Conservation (phyloP, 2,329 filamentous ascomycete species). For the Penicillium sp. region DNA sequence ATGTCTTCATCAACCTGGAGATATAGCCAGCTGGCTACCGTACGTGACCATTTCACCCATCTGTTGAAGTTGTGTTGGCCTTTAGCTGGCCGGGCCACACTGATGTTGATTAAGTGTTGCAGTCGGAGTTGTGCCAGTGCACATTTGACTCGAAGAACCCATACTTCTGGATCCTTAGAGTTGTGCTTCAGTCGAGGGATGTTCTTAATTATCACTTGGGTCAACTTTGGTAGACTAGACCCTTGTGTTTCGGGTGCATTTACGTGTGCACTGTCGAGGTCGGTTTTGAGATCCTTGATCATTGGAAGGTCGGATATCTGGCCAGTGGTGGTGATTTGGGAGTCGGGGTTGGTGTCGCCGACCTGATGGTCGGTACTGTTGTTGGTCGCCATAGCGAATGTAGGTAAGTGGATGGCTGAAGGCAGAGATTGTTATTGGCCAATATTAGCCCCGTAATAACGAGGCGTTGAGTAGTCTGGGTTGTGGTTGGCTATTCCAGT, state of each 20-base stretch:
- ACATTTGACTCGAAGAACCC: not conserved
- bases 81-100: not conserved
- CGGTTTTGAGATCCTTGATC: not conserved
- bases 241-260: not conserved
- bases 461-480: accelerated
- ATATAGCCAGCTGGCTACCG: not conserved
- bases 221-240: not conserved
- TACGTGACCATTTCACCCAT: not conserved
- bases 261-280: not conserved
- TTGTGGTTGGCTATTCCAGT: not conserved
- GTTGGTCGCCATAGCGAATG: not conserved
- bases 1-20: not conserved
- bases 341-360: not conserved
- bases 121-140: not conserved
- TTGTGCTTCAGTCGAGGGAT: not conserved
- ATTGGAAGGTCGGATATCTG: not conserved
- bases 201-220: not conserved
- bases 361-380: not conserved
- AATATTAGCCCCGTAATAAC: accelerated
- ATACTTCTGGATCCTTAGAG: not conserved
- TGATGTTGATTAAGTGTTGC: not conserved
- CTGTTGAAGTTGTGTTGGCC: not conserved
- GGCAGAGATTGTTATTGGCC: not conserved
- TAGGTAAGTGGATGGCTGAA: not conserved
- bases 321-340: not conserved